Conservation (phyloP, 2,329 filamentous ascomycete genomes). For the Phialophora tarda region DNA sequence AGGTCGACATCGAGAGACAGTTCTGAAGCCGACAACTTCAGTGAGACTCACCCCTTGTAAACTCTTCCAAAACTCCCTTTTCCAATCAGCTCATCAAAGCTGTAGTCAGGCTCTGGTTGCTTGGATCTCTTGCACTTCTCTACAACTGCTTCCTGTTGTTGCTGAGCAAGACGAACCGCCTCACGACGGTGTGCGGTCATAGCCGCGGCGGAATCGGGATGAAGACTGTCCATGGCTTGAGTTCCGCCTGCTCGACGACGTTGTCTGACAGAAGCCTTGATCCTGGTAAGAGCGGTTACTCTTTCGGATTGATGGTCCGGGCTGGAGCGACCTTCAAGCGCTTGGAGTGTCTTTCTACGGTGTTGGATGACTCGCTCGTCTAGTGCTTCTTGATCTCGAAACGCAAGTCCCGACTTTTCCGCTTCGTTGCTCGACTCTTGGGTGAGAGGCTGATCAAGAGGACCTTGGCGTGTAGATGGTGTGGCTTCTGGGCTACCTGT, state of each 20-base stretch:
- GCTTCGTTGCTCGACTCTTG: constrained; percentile 10
- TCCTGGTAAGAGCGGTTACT: not conserved
- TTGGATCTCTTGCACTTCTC: constrained; percentile 56
- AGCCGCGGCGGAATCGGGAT: constrained; percentile 41
- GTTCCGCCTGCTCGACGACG: constrained; percentile 48
- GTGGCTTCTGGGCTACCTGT: not conserved
- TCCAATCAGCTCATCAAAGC: constrained; percentile 58
- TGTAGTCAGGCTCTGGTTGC: constrained; percentile 53
- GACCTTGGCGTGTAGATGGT: not conserved
- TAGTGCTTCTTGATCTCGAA: constrained; percentile 11
- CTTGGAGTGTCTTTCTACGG: constrained; percentile 18
- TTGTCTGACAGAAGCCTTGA: constrained; percentile 18
- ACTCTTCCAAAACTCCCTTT: constrained; percentile 59
- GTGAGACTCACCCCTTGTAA: constrained; percentile 52
- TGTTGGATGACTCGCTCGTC: constrained; percentile 17
- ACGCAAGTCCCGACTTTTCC: not conserved
- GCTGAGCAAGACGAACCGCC: constrained; percentile 53
- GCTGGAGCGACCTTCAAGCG: constrained; percentile 20
- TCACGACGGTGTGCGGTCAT: constrained; percentile 57
- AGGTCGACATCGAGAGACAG: not conserved
- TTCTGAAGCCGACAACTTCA: not conserved
- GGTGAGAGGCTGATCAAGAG: constrained; percentile 1
- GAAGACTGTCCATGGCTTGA: constrained; percentile 35
- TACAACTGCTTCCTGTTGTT: constrained; percentile 52
- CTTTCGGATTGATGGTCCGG: constrained; percentile 5